These are phyloP conservation scores for Aurifilum marmelostoma DNA, from an alignment of 2,329 filamentous ascomycete genomes.

Conservation along the genomic window DNA sequence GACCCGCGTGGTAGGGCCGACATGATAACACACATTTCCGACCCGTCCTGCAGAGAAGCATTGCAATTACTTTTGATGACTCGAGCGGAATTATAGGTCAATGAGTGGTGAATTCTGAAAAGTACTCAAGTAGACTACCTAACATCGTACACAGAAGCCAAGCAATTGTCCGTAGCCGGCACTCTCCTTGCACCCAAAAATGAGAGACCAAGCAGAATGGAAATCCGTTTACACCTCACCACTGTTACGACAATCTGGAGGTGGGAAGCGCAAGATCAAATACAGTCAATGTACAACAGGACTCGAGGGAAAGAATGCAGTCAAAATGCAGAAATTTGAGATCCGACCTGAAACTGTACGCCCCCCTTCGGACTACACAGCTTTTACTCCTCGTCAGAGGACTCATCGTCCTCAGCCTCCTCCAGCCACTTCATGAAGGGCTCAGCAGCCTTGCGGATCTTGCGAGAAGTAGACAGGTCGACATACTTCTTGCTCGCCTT, in stretches of 20 bases:
- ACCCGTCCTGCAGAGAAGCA: background rate
- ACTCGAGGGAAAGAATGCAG: background rate
- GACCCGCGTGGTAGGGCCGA: background rate
- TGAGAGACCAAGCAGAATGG: background rate
- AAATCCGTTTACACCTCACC: slow-evolving; percentile 18
- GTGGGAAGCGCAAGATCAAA: slow-evolving; percentile 8
- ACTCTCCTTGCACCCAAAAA: background rate
- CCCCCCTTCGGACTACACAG: slow-evolving; percentile 4
- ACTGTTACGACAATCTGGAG: slow-evolving; percentile 25
- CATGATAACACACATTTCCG: no score
- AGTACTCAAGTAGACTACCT: background rate
- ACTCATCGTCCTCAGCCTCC: slow-evolving; percentile 74
- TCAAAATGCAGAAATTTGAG: background rate
- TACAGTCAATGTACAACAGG: background rate
- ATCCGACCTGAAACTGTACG: background rate
- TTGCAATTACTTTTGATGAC: background rate
- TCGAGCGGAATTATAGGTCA: background rate
- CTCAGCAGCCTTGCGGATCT: slow-evolving; percentile 92
- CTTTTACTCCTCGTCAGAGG: slow-evolving; percentile 49
- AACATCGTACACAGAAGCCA: slow-evolving; percentile 1
- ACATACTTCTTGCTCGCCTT: slow-evolving; percentile 99
- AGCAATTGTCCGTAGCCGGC: background rate
- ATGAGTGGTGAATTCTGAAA: slow-evolving; percentile 1
- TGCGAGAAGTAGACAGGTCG: slow-evolving; percentile 85
- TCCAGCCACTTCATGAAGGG: slow-evolving; percentile 94